A percentile compares a stretch with the other conserved stretches of the same genome.
These are phyloP conservation scores for Penicillium flavigenum DNA, from an alignment of 495 filamentous ascomycete genomes.

Conservation along the genomic window DNA sequence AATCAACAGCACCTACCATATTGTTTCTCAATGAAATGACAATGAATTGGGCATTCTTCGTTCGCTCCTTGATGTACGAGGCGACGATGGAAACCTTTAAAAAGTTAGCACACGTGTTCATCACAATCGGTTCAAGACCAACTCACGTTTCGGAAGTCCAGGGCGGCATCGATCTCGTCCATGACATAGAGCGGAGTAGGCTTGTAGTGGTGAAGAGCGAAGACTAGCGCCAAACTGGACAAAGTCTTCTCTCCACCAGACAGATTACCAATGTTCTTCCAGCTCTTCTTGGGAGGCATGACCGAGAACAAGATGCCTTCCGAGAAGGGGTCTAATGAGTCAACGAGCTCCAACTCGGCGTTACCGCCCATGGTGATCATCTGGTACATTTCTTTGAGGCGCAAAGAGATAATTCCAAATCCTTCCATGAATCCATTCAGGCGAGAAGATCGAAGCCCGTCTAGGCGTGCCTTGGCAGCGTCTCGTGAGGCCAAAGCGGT, in stretches of 20 bases:
- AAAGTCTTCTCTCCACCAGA: constrained; percentile 96
- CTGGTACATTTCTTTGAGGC: constrained; percentile 99
- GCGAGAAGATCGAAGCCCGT: constrained; percentile 83
- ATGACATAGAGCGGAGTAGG: constrained; percentile 98
- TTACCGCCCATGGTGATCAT: constrained; percentile 99
- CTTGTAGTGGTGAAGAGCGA: constrained; percentile 97
- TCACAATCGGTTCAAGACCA: neutral
- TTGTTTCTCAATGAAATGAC: constrained; percentile 98
- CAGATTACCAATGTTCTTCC: constrained; percentile 98
- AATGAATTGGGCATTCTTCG: constrained; percentile 98
- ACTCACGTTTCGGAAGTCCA: constrained; percentile 97
- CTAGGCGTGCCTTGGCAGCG: constrained; percentile 80
- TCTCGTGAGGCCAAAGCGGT: constrained; percentile 75
- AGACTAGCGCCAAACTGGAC: constrained; percentile 89
- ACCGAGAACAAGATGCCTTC: constrained; percentile 96
- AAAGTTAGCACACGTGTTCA: constrained; percentile 7
- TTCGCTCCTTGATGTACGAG: constrained; percentile 97
- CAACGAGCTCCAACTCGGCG: constrained; percentile 93
- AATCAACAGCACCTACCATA: constrained; percentile 57
- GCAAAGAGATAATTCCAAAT: constrained; percentile 89
- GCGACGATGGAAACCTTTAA: constrained; percentile 94
- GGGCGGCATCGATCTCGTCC: constrained; percentile 98
- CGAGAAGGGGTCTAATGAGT: constrained; percentile 91
- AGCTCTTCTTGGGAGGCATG: constrained; percentile 99
- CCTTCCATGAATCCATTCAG: constrained; percentile 98